Evolutionary conservation across 2,329 filamentous ascomycete genomes (phyloP), one percentile per base, ranked within the genome.

Genomic region (Tympanopsis confertula): DNA sequence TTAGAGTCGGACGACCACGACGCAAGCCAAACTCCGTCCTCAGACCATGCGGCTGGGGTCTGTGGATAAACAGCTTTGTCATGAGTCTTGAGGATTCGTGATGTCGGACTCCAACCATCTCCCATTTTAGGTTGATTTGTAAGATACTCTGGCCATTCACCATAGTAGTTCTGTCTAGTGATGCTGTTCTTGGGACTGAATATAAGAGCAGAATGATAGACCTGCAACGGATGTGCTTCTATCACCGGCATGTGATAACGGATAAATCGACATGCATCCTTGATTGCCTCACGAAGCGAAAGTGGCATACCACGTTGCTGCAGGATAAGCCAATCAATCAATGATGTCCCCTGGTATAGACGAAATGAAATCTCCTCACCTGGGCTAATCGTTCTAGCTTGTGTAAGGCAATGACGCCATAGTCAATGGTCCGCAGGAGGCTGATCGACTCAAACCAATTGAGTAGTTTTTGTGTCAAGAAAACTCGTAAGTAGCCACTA

Each of bases 361-460:
- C n/a, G n/a, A n/a, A n/a, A n/a, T n/a, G n/a, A n/a, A n/a, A n/a
- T n/a, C n/a, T n/a, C n/a, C n/a, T n/a, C n/a, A n/a, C n/a, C n/a
- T n/a, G n/a, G n/a, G 39, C n/a, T 13, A 19, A 35, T 12, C 13
- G 14, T 15, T 41, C 35, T 12, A 56, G 47, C 36, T 45, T 44
- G 5, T 7, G 3, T 13, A 57, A 41, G 5, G 46, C 39, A 10
- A 42, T 15, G 3, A 55, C 36, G 2, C 46, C 56, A 39, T 46
- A 35, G 5, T 44, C 41, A 4, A 54, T 43, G 26, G 44, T 42
- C 10, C 38, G 35, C 13, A 60, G 41, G 3, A 63, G 50, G 35
- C 58, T 58, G 2, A 66, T 50, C 20, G 58, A 54, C 39, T 68
- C 62, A 3, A 69, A 46, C 62, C 60, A 68, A 37, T 65, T 52